A percentile compares a stretch with the other conserved stretches of the same genome.
Evolutionary conservation across 768 basidiomycete species (phyloP).

Genomic region (Russula sp.): DNA sequence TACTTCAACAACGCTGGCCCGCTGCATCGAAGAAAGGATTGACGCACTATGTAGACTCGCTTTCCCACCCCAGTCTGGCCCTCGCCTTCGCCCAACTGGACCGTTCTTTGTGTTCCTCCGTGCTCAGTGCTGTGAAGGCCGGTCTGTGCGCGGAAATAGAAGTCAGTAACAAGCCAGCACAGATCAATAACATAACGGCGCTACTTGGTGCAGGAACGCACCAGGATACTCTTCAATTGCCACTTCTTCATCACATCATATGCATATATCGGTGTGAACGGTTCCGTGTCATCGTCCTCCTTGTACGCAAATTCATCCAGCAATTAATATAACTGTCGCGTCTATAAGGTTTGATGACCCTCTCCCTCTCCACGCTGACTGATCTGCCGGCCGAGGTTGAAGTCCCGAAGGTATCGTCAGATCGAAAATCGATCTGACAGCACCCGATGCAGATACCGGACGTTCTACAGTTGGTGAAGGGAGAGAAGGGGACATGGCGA

Average conservation of each 20-base stretch:
- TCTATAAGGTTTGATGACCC: slow-evolving; percentile 49
- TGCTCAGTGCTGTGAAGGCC: slow-evolving; percentile 32
- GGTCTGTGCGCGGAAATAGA: slow-evolving; percentile 46
- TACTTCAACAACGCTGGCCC: not conserved
- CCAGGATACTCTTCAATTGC: slow-evolving; percentile 90
- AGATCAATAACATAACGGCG: not conserved
- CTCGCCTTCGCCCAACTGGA: slow-evolving; percentile 55
- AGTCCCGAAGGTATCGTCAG: no score
- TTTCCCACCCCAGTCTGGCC: slow-evolving; percentile 92
- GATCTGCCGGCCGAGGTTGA: no score
- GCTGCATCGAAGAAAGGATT: not conserved
- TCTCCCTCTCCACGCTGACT: slow-evolving; percentile 35
- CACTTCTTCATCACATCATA: slow-evolving; percentile 93
- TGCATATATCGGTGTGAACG: slow-evolving; percentile 80
- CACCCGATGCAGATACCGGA: no score
- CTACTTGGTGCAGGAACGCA: slow-evolving; percentile 39
- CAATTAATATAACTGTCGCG: slow-evolving; percentile 68
- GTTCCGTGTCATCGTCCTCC: slow-evolving; percentile 47
- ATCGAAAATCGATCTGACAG: no score
- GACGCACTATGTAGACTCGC: slow-evolving; percentile 75
- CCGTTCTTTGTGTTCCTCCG: slow-evolving; percentile 47
- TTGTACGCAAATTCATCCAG: slow-evolving; percentile 64
- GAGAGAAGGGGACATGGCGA: no score
- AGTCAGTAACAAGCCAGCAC: slow-evolving; percentile 43
- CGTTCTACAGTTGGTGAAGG: no score